Evolutionary conservation across 2,329 filamentous ascomycete genomes (phyloP).

Genomic region (Venturiaceae sp.): DNA sequence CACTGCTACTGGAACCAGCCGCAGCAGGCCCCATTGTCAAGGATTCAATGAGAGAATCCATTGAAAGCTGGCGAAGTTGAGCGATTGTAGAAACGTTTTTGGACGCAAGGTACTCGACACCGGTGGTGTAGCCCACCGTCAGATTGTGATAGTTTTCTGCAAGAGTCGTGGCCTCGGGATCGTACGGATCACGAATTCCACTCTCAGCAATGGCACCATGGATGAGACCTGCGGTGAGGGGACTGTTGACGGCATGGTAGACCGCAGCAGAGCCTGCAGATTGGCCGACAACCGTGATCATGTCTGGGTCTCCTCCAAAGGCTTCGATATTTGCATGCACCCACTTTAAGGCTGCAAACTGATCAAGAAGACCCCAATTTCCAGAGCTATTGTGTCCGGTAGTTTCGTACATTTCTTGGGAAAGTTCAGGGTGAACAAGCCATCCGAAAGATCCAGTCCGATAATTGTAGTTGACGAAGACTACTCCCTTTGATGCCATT

Average conservation of each 20-base stretch:
- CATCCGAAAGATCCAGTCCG: constrained; percentile 13
- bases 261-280: constrained; percentile 33
- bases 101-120: not conserved
- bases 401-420: constrained; percentile 5
- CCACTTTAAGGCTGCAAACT: too few species aligned
- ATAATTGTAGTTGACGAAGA: constrained; percentile 14
- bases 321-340: too few species aligned
- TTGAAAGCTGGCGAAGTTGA: not conserved
- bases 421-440: constrained; percentile 13
- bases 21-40: not conserved
- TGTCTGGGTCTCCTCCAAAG: constrained; percentile 28
- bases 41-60: not conserved
- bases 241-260: constrained; percentile 17
- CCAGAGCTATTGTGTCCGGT: constrained; percentile 19
- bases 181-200: constrained; percentile 20
- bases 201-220: constrained; percentile 21
- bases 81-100: not conserved
- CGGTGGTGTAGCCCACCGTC: not conserved
- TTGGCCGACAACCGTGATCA: constrained; percentile 36
- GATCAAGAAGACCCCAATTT: constrained; percentile 30
- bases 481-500: too few species aligned
- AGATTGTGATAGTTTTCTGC: constrained; percentile 2
- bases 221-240: constrained; percentile 15
- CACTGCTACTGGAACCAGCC: not conserved
- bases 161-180: constrained; percentile 12